phyloP scores from a whole-genome alignment of 169 alveolate species.

The Plasmodium cynomolgi region DNA sequence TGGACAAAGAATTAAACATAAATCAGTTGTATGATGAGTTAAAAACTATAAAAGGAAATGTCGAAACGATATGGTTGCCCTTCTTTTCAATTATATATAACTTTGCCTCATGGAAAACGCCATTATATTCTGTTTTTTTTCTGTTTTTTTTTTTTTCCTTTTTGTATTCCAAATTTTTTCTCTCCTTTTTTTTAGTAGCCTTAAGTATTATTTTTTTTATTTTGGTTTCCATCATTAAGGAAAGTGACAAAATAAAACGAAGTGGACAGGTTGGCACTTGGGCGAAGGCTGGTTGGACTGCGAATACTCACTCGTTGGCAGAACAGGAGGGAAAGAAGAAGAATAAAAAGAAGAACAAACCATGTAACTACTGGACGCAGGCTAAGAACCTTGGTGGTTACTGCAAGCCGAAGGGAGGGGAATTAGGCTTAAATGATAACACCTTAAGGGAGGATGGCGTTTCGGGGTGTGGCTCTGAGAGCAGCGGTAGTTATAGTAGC shows the following conservation, averaged over 20 bases:
- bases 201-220: constrained; percentile 63
- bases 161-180: constrained; percentile 50
- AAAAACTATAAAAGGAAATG: constrained; percentile 36
- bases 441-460: background rate
- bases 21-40: constrained; percentile 66
- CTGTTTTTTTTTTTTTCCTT: constrained; percentile 56
- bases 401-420: background rate
- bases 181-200: constrained; percentile 57
- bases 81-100: constrained; percentile 64
- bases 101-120: constrained; percentile 71
- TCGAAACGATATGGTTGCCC: constrained; percentile 64
- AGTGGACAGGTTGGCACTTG: background rate
- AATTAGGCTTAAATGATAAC: background rate
- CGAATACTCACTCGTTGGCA: background rate
- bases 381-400: background rate
- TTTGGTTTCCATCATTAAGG: constrained; percentile 62
- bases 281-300: background rate
- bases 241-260: constrained; percentile 31
- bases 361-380: constrained; percentile 10
- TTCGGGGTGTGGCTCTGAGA: background rate
- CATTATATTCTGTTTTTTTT: constrained; percentile 70
- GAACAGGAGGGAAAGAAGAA: background rate
- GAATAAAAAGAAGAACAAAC: background rate
- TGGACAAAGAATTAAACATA: constrained; percentile 60
- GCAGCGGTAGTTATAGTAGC: background rate